Evolutionary conservation across 2,329 filamentous ascomycete genomes (phyloP).

Genomic region (Calonectria pteridis): DNA sequence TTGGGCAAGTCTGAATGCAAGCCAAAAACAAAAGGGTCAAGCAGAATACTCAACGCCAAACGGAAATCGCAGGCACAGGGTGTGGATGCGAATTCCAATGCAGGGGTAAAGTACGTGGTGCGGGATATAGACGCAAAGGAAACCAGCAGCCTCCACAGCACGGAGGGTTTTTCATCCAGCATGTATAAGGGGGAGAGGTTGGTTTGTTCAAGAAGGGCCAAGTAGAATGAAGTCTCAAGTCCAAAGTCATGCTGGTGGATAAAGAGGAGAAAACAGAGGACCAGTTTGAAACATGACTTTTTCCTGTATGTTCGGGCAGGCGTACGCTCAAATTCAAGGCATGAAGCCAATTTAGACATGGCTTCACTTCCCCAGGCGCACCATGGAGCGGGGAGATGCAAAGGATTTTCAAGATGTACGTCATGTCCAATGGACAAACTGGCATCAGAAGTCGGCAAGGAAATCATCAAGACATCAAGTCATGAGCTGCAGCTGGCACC

Average conservation of each 20-base stretch:
- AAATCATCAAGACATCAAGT: constrained; percentile 45
- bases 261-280: neutral
- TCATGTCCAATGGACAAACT: constrained; percentile 39
- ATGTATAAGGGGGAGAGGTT: constrained; percentile 7
- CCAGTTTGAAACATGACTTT: constrained; percentile 15
- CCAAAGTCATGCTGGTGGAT: constrained; percentile 7
- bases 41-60: constrained; percentile 19
- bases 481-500: constrained; percentile 37
- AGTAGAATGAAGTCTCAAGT: constrained; percentile 9
- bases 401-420: constrained; percentile 40
- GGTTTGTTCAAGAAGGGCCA: constrained; percentile 22
- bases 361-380: constrained; percentile 33
- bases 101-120: constrained; percentile 6
- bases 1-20: constrained; percentile 11
- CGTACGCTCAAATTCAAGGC: constrained; percentile 29
- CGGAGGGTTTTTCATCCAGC: constrained; percentile 9
- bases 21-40: constrained; percentile 11
- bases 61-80: neutral
- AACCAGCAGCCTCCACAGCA: constrained; percentile 13
- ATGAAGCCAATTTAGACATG: constrained; percentile 34
- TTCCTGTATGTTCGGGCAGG: constrained; percentile 10
- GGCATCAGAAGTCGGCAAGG: constrained; percentile 42
- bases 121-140: constrained; percentile 16
- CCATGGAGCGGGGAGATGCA: constrained; percentile 30
- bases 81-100: constrained; percentile 7